phyloP scores from a whole-genome alignment of 805 yeast genomes.

The Cyberlindnera suaveolens region DNA sequence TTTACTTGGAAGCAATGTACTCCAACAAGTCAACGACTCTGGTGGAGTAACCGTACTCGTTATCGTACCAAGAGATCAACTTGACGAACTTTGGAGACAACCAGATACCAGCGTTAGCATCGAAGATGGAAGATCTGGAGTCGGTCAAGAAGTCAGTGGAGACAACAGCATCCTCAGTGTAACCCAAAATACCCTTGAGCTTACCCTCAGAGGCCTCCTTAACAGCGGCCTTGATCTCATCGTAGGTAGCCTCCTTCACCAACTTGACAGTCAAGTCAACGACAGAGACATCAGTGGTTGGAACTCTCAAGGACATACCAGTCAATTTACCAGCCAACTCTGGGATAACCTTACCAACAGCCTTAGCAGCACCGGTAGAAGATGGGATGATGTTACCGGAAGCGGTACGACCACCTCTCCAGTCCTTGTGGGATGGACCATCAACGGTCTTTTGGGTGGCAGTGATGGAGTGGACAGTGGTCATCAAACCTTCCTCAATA shows the following conservation, averaged over 20 bases:
- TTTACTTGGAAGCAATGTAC: constrained; percentile 40
- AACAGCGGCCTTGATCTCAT: constrained; percentile 53
- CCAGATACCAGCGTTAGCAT: constrained; percentile 64
- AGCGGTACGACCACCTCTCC: constrained; percentile 80
- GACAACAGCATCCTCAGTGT: constrained; percentile 68
- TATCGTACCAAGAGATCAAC: constrained; percentile 69
- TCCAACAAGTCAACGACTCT: constrained; percentile 69
- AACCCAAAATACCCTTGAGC: constrained; percentile 58
- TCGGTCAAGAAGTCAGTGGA: constrained; percentile 64
- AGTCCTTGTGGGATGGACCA: constrained; percentile 74
- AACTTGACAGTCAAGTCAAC: constrained; percentile 66
- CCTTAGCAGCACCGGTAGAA: constrained; percentile 74
- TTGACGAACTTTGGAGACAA: constrained; percentile 66
- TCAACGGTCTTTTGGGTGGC: constrained; percentile 72
- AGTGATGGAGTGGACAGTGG: constrained; percentile 67
- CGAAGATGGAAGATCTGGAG: constrained; percentile 58
- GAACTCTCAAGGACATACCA: constrained; percentile 71
- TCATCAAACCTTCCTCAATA: constrained; percentile 70
- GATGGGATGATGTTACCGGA: constrained; percentile 72
- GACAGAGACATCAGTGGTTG: constrained; percentile 68
- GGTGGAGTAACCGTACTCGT: constrained; percentile 71
- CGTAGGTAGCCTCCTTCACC: constrained; percentile 52
- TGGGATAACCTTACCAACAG: constrained; percentile 70
- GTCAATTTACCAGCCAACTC: constrained; percentile 67
- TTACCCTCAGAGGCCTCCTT: constrained; percentile 53